Percentiles rank a stretch among this genome's conserved stretches.
Evolutionary conservation across 2,329 filamentous ascomycete species (phyloP).

Genomic region (Colletotrichum cordylinicola): DNA sequence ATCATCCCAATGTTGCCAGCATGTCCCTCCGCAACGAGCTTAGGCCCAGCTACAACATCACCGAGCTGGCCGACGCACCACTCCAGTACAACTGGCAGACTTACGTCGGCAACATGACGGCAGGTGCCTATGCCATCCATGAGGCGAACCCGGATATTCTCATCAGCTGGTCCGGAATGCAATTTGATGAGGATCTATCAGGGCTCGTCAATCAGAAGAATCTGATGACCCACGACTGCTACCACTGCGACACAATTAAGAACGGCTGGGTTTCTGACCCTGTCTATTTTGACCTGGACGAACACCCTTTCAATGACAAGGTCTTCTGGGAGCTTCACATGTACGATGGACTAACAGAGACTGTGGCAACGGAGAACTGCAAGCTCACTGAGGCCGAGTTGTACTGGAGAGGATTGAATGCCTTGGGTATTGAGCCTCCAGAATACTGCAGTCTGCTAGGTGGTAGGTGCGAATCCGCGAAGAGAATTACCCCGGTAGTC

Average conservation of each 20-base stretch:
- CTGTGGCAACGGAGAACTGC: constrained; percentile 49
- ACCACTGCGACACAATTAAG: neutral
- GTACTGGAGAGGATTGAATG: constrained; percentile 56
- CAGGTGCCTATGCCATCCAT: neutral
- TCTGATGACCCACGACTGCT: neutral
- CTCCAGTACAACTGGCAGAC: neutral
- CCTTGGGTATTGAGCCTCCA: constrained; percentile 43
- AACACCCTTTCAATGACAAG: neutral
- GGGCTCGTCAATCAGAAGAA: neutral
- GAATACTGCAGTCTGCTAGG: constrained; percentile 17
- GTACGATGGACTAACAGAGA: constrained; percentile 32
- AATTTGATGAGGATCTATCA: neutral
- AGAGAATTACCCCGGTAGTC: neutral
- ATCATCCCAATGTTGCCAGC: neutral
- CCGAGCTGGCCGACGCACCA: neutral
- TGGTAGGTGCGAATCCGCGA: neutral
- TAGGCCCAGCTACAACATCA: neutral
- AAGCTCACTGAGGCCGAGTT: constrained; percentile 51
- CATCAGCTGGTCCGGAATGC: neutral
- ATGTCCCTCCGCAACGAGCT: neutral
- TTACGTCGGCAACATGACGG: neutral
- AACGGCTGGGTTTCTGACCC: neutral
- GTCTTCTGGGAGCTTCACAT: neutral
- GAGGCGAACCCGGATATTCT: neutral
- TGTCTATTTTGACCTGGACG: neutral